A percentile compares a stretch with the other conserved stretches of the same genome.
phyloP scores from a whole-genome alignment of 2,329 filamentous ascomycete species.

The Colletotrichum destructivum region DNA sequence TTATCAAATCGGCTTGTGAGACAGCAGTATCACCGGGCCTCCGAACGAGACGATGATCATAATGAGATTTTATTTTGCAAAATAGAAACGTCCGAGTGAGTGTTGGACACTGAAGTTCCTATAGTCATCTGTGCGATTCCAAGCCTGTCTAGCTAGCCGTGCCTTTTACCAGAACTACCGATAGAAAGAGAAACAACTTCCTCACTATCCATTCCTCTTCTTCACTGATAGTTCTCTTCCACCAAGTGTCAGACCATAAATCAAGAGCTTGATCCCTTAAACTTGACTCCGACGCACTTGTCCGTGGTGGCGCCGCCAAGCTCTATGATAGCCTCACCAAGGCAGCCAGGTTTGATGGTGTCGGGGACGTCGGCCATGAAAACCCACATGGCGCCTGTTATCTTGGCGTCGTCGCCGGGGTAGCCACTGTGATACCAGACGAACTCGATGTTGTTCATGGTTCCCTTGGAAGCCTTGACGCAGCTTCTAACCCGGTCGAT shows the following conservation, averaged over 20 bases:
- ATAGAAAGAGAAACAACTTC: not conserved
- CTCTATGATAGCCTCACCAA: not conserved
- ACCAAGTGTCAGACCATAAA: not conserved
- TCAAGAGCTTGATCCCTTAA: not conserved
- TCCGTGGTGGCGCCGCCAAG: not conserved
- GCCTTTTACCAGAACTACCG: no score
- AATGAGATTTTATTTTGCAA: no score
- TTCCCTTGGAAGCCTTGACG: not conserved
- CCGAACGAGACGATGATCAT: no score
- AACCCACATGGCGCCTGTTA: constrained; percentile 15
- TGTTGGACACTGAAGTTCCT: no score
- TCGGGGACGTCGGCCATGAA: constrained; percentile 8
- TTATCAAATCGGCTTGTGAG: no score
- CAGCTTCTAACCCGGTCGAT: constrained; percentile 8
- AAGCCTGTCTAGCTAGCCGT: not conserved
- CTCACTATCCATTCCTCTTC: not conserved
- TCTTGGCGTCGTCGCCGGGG: constrained; percentile 1
- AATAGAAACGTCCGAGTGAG: no score
- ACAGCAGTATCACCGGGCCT: no score
- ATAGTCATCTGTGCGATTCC: not conserved
- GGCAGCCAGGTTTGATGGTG: constrained; percentile 3
- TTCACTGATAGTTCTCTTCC: not conserved
- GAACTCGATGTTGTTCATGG: constrained; percentile 4
- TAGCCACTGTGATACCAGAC: constrained; percentile 13
- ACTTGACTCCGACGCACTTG: not conserved